These are phyloP conservation scores for Linnemannia zychae DNA, from an alignment of 192 early-diverging fungal species.

Conservation along the genomic window DNA sequence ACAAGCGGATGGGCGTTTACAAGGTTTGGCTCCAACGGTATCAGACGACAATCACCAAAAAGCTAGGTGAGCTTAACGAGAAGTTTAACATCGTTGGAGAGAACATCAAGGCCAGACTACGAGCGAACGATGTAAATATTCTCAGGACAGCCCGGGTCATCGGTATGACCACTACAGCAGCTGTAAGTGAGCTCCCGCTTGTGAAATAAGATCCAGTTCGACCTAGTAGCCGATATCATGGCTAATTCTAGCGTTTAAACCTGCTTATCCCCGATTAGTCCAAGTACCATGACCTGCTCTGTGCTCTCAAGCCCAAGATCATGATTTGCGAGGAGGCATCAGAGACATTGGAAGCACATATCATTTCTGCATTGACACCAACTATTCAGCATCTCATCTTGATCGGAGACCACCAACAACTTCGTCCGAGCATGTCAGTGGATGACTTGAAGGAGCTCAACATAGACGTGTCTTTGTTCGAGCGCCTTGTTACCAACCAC, in stretches of 20 bases:
- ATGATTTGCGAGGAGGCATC: constrained; percentile 73
- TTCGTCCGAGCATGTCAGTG: constrained; percentile 66
- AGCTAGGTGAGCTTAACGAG: constrained; percentile 22
- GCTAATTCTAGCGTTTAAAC: neutral
- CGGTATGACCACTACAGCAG: constrained; percentile 72
- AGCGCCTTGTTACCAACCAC: constrained; percentile 59
- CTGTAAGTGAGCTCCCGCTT: constrained; percentile 50
- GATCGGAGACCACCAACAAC: constrained; percentile 73
- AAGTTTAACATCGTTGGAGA: constrained; percentile 35
- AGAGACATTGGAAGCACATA: constrained; percentile 69
- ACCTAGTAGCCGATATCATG: neutral
- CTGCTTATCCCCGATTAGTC: constrained; percentile 48
- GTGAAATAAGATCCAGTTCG: no score
- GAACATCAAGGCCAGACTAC: constrained; percentile 34
- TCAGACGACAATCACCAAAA: constrained; percentile 3
- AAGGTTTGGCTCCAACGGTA: constrained; percentile 47
- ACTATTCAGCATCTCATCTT: constrained; percentile 66
- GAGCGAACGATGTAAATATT: constrained; percentile 36
- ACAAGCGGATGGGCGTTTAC: constrained; percentile 52
- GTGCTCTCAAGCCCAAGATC: constrained; percentile 59
- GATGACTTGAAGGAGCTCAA: constrained; percentile 56
- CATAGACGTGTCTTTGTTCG: constrained; percentile 68
- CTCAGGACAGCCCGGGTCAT: constrained; percentile 57
- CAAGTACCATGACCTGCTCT: constrained; percentile 67
- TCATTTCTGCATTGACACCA: constrained; percentile 62